Base-by-base conservation (phyloP, 106 monocot genomes). In the Dendrobium huoshanense region DNA sequence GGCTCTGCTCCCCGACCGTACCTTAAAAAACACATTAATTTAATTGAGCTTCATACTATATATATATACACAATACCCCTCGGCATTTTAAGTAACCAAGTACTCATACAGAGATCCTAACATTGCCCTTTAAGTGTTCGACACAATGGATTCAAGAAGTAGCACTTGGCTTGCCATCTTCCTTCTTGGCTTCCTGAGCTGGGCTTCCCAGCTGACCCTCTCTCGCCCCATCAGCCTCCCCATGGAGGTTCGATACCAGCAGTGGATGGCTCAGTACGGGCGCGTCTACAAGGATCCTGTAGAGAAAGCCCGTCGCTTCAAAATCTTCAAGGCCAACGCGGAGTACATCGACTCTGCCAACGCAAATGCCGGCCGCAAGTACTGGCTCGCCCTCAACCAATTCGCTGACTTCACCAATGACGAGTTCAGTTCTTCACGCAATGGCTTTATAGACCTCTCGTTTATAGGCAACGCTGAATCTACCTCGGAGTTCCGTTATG, bases 331-430 rank as follows among this genome's bases (percentile, higher is more conserved):
- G 85, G 90, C 88, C 51, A 51, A 51, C 11, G 13, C 13, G 2
- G 51, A 51, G 51, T 51, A 51, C 85, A 81, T 95, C 72, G 92
- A 95, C 77, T 84, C 84, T 84, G 87, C 87, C 84, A 95, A 95
- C 83, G 87, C 86, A 45, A 85, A 86, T 87, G 20, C 55, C 83
- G 16, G 84, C 83, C 81, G 51, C 13, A 81, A 87, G 3, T 92
- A 84, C 86, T 54, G 55, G 19, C 79, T 95, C 10, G 95, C 88
- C 6, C 73, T 92, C 24, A 95, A 88, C 82, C 83, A 85, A 4
- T 95, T 95, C 81, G 95, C 95, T 24, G 95, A 95, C 56, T 81
- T 92, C 42, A 95, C 88, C 13, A 90, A 95, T 77, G 90, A 92
- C 79, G 95, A 5, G 70, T 78, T 16, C 56, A 25, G 33, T 92